Percentiles rank a stretch among this genome's conserved stretches.
Evolutionary conservation across 805 yeast genomes (phyloP).

Genomic region (Ogataea trehaloabstinens): DNA sequence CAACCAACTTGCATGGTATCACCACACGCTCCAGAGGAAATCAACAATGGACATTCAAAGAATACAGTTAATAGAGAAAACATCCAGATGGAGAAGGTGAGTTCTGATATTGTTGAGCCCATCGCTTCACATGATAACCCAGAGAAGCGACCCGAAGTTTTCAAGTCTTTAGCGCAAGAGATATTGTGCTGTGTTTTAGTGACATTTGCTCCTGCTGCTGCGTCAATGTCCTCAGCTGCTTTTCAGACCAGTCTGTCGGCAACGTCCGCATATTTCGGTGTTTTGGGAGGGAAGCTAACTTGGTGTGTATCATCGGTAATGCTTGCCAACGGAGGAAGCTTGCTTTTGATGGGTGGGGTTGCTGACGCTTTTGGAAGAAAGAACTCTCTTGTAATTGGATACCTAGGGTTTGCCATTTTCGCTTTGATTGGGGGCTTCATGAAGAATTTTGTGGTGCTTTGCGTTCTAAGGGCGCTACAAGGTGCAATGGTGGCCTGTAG

Average conservation of each 20-base stretch:
- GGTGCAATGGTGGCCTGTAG: constrained; percentile 44
- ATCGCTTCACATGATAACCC: constrained; percentile 21
- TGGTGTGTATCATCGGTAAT: constrained; percentile 43
- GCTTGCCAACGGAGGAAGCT: constrained; percentile 42
- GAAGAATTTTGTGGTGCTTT: constrained; percentile 36
- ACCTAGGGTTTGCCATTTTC: constrained; percentile 30
- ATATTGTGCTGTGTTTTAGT: constrained; percentile 30
- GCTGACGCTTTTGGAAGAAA: constrained; percentile 49
- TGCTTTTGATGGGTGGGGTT: constrained; percentile 44
- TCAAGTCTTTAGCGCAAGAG: constrained; percentile 34
- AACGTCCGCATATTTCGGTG: constrained; percentile 34
- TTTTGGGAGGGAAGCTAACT: constrained; percentile 40
- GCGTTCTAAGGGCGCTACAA: constrained; percentile 42
- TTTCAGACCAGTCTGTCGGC: constrained; percentile 36
- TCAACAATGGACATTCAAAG: too few relatives aligned
- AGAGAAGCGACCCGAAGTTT: constrained; percentile 37
- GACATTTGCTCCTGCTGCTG: constrained; percentile 42
- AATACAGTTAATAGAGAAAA: too few relatives aligned
- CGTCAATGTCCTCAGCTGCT: constrained; percentile 36
- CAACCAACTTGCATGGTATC: too few relatives aligned
- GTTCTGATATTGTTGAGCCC: too few relatives aligned
- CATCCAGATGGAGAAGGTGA: too few relatives aligned
- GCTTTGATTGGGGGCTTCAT: constrained; percentile 38
- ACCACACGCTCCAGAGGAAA: too few relatives aligned
- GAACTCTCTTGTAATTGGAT: constrained; percentile 36